Base-by-base conservation (phyloP, 768 basidiomycete genomes). In the Rhodotorula diobovata region DNA sequence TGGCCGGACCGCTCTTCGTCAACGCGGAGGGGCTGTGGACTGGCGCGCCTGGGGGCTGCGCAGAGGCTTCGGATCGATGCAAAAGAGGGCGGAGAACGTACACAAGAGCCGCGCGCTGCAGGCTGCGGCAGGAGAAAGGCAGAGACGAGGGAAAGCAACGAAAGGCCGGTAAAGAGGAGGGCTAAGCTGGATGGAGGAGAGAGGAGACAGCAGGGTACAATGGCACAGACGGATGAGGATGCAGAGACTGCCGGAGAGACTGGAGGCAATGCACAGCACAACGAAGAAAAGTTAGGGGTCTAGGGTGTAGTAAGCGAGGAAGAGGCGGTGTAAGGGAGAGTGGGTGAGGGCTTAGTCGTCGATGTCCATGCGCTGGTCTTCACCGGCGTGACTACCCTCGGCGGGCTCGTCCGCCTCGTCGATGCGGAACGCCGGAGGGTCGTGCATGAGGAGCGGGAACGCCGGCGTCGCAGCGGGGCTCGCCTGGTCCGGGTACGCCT, bases 381-480 rank as follows among this genome's bases (percentile, higher is more conserved):
- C 65, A 16, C 20, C 28, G 8, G n/a, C n/a, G n/a, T n/a, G n/a
- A n/a, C n/a, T n/a, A n/a, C n/a, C n/a, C n/a, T 15, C 57, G 28
- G 35, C 28, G 7, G 20, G 23, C n/a, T 35, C 7, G 25, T 37
- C 35, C 11, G 48, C 28, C 16, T 25, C 11, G 35, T 57, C 45
- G 56, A 50, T 45, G 65, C 35, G 46, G 20, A 48, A 16, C 45
- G 30, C 32, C 32, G 60, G 60, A 32, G 34, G 37, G 15, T 58
- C n/a, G 15, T 12, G 28, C 45, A 43, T 34, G 34, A 41, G 59
- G 7, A 16, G 21, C 28, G 35, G 23, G 61, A 71, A 71, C 21
- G 62, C 61, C 15, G 70, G 70, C 23, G 70, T 66, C 37, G 66
- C 70, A 37, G 66, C 70, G 1, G 70, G 70, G 23, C 61, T 63